Base-by-base conservation (phyloP, 768 basidiomycete species). In the Hebeloma cylindrosporum region DNA sequence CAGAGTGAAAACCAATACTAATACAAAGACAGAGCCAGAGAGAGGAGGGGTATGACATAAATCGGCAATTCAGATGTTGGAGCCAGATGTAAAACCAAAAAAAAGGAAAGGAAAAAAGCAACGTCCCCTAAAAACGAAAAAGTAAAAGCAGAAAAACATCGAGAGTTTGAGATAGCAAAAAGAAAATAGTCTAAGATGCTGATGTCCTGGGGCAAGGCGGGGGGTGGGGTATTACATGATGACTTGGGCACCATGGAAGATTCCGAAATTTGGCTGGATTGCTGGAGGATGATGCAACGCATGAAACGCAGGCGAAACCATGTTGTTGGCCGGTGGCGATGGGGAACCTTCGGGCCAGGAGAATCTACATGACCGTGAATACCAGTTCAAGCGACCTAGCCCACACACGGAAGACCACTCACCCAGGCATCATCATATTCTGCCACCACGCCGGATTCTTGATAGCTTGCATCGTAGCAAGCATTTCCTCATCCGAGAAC, bases 391-490 rank as follows among this genome's bases (percentile, higher is more conserved):
- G 3, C 27, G 20, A 17, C 27, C 4, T 3, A 1, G 17, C n/a
- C 9, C 26, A 3, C 25, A 25, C 13, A 7, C 20, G 8, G 22
- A 45, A 49, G 9, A n/a, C 6, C 13, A 53, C 65, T 34, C 60
- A 85, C 83, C 88, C 88, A 27, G 88, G 88, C 84, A 90, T 86
- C 86, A 89, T 85, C 81, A 88, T 83, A 37, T 77, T 85, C 32
- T 74, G 65, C 86, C 85, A 88, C 77, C 81, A 90, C 6, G 67
- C 73, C 2, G 81, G 81, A 38, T 82, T 85, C 50, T 84, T 82
- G 44, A 91, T 69, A 21, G 80, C 80, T 38, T 80, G 75, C 82
- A 90, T 83, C 14, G 85, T 77, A 0, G 85, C 87, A 49, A 86
- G 70, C 63, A 80, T 75, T 33, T 84, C 77, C 30, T 78, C 82